Evolutionary conservation across 441 rosid genomes (phyloP), one percentile per base, ranked within the genome.

Genomic region (Brassica hybrid): DNA sequence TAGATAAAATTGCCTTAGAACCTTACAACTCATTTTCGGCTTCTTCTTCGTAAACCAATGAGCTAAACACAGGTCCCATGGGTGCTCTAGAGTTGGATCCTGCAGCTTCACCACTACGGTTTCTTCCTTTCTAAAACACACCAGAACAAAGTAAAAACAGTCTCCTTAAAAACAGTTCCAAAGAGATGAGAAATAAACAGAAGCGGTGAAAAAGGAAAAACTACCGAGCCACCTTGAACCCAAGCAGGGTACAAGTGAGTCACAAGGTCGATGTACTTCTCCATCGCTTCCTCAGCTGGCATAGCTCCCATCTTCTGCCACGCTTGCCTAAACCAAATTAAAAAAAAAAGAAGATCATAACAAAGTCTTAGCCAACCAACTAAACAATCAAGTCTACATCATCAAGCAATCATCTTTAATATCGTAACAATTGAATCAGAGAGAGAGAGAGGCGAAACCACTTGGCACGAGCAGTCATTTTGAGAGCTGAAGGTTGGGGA

Each of bases 231-330:
- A 68, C 92, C 97, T 76, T 85, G 81, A 73, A 77, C 76, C 98
- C 98, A 94, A 62, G 89, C 65, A 43, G 98, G 98, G 81, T 85
- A 89, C 9, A 89, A 77, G 79, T 89, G 94, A 2, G 94, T 88
- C 45, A 94, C 94, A 66, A 90, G 82, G 48, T 89, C 93, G 58
- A 94, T 85, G 76, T 94, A 94, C 81, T 86, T 89, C 87, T 87
- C 88, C 97, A 90, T 94, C 10, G 98, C 97, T 72, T 90, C 96
- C 81, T 94, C 97, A 21, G 97, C 87, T 65, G 98, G 92, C 94
- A 94, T 86, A 34, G 90, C 89, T 76, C 98, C 98, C 85, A 94
- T 68, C 74, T 94, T 89, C 83, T 90, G 89, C 98, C 98, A 94
- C 27, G 96, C 97, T 80, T 90, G 90, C 98, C 98, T 94, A 21